Percentiles rank a stretch among this genome's conserved stretches.
Evolutionary conservation across 345 rosid genomes (phyloP).

Genomic region (Tarenaya hassleriana): DNA sequence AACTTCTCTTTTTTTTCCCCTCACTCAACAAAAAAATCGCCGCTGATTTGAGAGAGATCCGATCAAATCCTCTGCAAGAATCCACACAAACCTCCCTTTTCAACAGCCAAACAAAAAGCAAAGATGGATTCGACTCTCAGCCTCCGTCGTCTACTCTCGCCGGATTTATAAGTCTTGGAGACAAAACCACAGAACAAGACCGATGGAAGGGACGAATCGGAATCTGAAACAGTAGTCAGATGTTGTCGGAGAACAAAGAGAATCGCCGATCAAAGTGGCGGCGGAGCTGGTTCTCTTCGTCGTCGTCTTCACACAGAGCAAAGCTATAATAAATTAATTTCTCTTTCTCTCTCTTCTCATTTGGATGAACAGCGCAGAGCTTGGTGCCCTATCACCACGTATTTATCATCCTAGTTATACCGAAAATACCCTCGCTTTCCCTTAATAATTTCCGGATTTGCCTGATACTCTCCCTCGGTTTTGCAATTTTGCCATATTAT

Average conservation of each 20-base stretch:
- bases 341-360: conserved; percentile 7
- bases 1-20: not conserved
- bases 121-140: not conserved
- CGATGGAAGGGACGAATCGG: not conserved
- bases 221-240: not conserved
- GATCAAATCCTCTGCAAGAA: conserved; percentile 9
- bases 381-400: conserved; percentile 34
- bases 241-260: not conserved
- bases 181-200: not conserved
- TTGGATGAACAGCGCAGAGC: conserved; percentile 28
- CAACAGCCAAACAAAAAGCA: not conserved
- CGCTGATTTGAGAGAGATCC: not conserved
- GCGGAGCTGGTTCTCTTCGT: conserved; percentile 10
- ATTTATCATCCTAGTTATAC: conserved; percentile 23
- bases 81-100: not conserved
- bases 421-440: conserved; percentile 22
- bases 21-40: conserved; percentile 5
- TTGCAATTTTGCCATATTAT: no score
- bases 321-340: not conserved
- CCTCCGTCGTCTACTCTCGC: conserved; percentile 1
- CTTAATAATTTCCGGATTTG: not conserved
- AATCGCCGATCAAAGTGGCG: conserved; percentile 18
- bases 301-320: conserved; percentile 15
- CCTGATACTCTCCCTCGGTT: conserved; percentile 4
- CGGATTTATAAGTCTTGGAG: not conserved